Evolutionary conservation across 2,329 filamentous ascomycete species (phyloP).

Genomic region (Colletotrichum plurivorum): DNA sequence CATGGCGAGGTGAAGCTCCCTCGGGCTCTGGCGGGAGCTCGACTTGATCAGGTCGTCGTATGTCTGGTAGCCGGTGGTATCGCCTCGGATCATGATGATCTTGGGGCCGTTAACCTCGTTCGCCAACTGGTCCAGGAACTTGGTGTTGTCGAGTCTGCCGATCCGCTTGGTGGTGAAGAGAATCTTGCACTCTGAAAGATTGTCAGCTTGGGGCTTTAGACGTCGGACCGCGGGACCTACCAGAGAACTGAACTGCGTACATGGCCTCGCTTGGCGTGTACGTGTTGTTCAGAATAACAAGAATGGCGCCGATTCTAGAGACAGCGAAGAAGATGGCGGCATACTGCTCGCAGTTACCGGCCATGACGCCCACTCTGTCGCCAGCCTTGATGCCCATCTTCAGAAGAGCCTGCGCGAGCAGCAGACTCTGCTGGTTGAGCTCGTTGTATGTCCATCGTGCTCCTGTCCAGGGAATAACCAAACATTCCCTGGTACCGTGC

Average conservation of each 20-base stretch:
- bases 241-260: slow-evolving; percentile 79
- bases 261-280: slow-evolving; percentile 82
- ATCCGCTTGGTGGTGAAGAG: slow-evolving; percentile 81
- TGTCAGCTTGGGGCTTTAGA: slow-evolving; percentile 8
- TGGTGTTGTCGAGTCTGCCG: slow-evolving; percentile 74
- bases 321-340: slow-evolving; percentile 81
- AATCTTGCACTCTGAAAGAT: slow-evolving; percentile 73
- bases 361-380: slow-evolving; percentile 82
- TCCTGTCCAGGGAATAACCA: slow-evolving; percentile 83
- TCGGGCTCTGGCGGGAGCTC: slow-evolving; percentile 63
- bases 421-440: slow-evolving; percentile 72
- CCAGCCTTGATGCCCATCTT: slow-evolving; percentile 76
- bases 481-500: slow-evolving; percentile 75
- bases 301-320: slow-evolving; percentile 74
- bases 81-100: slow-evolving; percentile 73
- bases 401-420: slow-evolving; percentile 75
- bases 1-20: slow-evolving; percentile 67
- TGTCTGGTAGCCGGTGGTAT: slow-evolving; percentile 67
- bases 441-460: slow-evolving; percentile 80
- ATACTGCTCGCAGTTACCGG: slow-evolving; percentile 87
- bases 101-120: slow-evolving; percentile 60
- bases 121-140: slow-evolving; percentile 69
- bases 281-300: slow-evolving; percentile 87
- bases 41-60: slow-evolving; percentile 72
- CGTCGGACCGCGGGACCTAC: slow-evolving; percentile 52